Base-by-base conservation (phyloP, 148 eudicot species). In the Fagopyrum homotropicum region DNA sequence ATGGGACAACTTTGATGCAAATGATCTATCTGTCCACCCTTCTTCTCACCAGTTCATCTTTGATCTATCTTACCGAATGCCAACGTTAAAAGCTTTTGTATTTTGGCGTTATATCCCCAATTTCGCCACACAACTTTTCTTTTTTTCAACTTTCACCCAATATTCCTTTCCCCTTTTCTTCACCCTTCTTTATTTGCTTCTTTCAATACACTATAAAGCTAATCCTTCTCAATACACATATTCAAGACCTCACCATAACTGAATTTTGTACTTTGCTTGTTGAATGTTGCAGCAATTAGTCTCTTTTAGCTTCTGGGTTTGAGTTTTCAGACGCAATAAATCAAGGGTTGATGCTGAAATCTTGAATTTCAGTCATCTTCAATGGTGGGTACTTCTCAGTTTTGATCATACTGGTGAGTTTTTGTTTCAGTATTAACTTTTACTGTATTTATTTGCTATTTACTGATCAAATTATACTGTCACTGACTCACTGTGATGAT, bases 131-230 rank as follows among this genome's bases (percentile, higher is more conserved):
- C 63, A 57, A 6, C 29, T n/a, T 5, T 17, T 40, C 7, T 1
- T 66, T 40, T 40, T 66, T 16, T 46, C 71, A 66, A 66, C n/a
- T 66, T 66, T 66, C 71, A 66, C 71, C 71, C 71, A 35, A 66
- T 66, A 66, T 66, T 66, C 71, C 71, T 66, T 66, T 66, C n/a
- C 71, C 71, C 19, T 66, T 66, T 66, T 63, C 69, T 63, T 63
- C 30, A 45, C 69, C 69, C 45, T 35, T 30, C 69, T 9, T 15
- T 10, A 29, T 40, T 35, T 40, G 8, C 47, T 43, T 14, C 71
- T 66, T 66, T 66, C 47, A 66, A 15, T 6, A 66, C 71, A 40
- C 47, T 66, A 66, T 66, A 66, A 66, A 66, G 71, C 71, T 16
- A 7, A 43, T 17, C 71, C 71, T 35, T 66, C 30, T 66, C 71